phyloP scores from a whole-genome alignment of 164 flowering plant species.

The Euptelea pleiosperma region DNA sequence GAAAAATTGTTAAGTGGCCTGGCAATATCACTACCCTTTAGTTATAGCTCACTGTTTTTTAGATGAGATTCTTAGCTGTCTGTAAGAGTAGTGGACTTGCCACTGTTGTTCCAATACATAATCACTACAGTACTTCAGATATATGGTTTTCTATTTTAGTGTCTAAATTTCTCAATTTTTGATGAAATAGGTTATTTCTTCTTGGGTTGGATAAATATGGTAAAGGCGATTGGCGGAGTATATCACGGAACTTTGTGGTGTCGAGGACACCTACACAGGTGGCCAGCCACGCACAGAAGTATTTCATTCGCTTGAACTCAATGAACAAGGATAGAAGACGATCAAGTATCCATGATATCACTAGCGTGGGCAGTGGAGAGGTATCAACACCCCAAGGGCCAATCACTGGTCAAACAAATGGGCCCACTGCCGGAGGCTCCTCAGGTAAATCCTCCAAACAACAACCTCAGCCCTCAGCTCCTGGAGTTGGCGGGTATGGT shows the following conservation, averaged over 20 bases:
- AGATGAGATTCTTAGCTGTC: no score
- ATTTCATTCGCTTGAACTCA: constrained; percentile 85
- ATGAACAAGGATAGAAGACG: constrained; percentile 93
- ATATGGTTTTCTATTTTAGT: background rate
- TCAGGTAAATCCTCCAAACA: constrained; percentile 53
- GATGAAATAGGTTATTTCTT: constrained; percentile 64
- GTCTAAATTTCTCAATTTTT: background rate
- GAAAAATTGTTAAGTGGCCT: no score
- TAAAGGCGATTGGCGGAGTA: constrained; percentile 96
- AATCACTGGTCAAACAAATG: constrained; percentile 70
- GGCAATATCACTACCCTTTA: no score
- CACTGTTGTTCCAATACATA: background rate
- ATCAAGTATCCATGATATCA: constrained; percentile 91
- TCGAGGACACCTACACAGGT: constrained; percentile 94
- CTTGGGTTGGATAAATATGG: constrained; percentile 93
- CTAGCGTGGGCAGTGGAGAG: constrained; percentile 65
- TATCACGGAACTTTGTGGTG: constrained; percentile 85
- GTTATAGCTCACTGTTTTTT: no score
- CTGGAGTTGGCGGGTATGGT: constrained; percentile 58
- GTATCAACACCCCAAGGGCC: constrained; percentile 62
- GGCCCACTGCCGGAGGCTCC: constrained; percentile 36
- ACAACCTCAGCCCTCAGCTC: constrained; percentile 36
- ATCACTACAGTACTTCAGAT: background rate
- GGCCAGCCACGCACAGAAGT: constrained; percentile 95
- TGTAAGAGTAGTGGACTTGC: background rate